Percentiles rank a stretch among this genome's conserved stretches.
phyloP scores from a whole-genome alignment of 2,329 filamentous ascomycete genomes.

The Cladophialophora carrionii region DNA sequence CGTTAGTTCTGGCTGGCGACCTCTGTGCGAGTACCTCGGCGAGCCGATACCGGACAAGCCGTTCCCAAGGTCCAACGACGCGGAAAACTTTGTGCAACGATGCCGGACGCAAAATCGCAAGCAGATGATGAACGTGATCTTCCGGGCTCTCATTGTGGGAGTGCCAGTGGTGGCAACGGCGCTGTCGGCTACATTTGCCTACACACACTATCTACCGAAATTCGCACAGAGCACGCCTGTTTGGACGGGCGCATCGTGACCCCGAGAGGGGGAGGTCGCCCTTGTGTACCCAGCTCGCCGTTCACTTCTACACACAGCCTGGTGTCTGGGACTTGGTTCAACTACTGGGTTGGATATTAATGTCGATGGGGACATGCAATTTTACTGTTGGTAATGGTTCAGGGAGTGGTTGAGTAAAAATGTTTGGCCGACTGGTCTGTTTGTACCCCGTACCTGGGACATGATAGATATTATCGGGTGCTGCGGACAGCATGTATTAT shows the following conservation, averaged over 20 bases:
- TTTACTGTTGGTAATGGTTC: conserved; percentile 16
- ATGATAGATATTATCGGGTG: conserved; percentile 2
- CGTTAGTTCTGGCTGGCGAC: conserved; percentile 59
- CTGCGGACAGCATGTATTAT: conserved; percentile 6
- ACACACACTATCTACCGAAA: conserved; percentile 44
- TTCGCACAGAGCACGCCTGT: conserved; percentile 23
- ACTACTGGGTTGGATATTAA: not conserved
- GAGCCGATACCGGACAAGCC: conserved; percentile 54
- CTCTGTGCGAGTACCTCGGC: conserved; percentile 59
- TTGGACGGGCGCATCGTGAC: conserved; percentile 24
- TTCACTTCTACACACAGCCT: conserved; percentile 26
- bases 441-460: not conserved
- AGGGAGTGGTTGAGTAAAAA: conserved; percentile 8
- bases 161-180: conserved; percentile 53
- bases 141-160: conserved; percentile 56
- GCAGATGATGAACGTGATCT: conserved; percentile 60
- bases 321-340: conserved; percentile 21
- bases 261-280: not conserved
- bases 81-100: conserved; percentile 59
- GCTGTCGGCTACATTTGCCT: conserved; percentile 47
- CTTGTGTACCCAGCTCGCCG: not conserved
- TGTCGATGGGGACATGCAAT: not conserved
- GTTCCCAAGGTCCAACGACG: conserved; percentile 59
- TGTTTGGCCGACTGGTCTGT: not conserved
- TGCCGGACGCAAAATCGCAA: conserved; percentile 58